A percentile compares a stretch with the other conserved stretches of the same genome.
Conservation (phyloP, 257 asterid genomes). For the Solanum chilense region DNA sequence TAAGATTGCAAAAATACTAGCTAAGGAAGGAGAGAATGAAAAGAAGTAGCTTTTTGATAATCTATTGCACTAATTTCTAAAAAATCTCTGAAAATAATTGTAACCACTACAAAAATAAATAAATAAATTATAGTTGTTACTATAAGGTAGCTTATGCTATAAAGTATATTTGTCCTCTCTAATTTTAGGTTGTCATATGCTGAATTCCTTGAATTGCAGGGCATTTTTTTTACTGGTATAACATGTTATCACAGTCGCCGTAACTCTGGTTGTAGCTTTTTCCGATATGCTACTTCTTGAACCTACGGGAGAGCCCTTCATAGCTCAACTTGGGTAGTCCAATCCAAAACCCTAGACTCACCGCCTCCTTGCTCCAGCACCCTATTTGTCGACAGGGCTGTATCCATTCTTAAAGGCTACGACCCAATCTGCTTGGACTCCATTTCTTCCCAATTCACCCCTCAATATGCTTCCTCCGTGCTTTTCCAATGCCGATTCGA, state of each 20-base stretch:
- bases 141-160: too few species aligned
- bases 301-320: slow-evolving; percentile 23
- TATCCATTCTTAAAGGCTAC: slow-evolving; percentile 45
- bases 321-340: slow-evolving; percentile 4
- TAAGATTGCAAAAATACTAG: neutral
- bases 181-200: neutral
- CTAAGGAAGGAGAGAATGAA: neutral
- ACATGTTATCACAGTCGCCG: neutral
- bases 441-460: slow-evolving; percentile 47
- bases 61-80: neutral
- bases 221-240: neutral
- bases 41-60: too few species aligned
- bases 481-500: slow-evolving; percentile 53
- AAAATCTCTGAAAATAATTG: neutral
- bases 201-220: neutral
- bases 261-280: neutral
- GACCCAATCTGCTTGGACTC: slow-evolving; percentile 39
- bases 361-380: slow-evolving; percentile 24
- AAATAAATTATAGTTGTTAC: too few species aligned
- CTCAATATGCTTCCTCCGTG: slow-evolving; percentile 46
- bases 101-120: neutral
- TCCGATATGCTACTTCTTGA: slow-evolving; percentile 36
- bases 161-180: too few species aligned
- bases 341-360: slow-evolving; percentile 10
- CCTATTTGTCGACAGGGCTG: slow-evolving; percentile 32